Conservation (phyloP, 2,329 filamentous ascomycete species). For the Epichloe glyceriae region DNA sequence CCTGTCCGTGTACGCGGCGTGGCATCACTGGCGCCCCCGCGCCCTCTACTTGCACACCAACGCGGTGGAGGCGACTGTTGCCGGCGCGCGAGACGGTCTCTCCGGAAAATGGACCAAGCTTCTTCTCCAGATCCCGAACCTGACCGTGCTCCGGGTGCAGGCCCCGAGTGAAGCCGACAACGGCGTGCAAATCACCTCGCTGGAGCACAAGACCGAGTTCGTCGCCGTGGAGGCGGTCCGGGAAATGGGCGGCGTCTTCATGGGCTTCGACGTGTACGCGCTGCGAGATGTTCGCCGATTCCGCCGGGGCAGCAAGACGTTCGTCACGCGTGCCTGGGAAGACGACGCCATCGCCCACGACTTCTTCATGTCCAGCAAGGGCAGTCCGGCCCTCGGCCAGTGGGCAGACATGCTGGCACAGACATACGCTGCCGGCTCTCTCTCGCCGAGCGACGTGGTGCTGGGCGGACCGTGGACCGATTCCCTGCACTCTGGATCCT, state of each 20-base stretch:
- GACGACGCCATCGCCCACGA: neutral
- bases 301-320: conserved; percentile 4
- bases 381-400: neutral
- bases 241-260: conserved; percentile 12
- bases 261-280: conserved; percentile 12
- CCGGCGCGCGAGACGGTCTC: neutral
- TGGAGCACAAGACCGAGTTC: conserved; percentile 13
- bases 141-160: conserved; percentile 20
- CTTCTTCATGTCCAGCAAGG: conserved; percentile 1
- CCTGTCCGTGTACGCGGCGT: conserved; percentile 2
- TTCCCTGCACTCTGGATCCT: no score
- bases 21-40: conserved; percentile 1
- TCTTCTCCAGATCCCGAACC: conserved; percentile 11
- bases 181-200: conserved; percentile 6
- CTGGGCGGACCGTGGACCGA: neutral
- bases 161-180: conserved; percentile 8
- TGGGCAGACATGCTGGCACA: neutral
- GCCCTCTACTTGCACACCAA: conserved; percentile 3
- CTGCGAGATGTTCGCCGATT: conserved; percentile 7
- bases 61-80: neutral
- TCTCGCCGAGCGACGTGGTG: neutral
- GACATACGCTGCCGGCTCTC: neutral
- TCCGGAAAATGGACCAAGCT: conserved; percentile 13
- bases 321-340: neutral
- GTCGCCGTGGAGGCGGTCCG: conserved; percentile 11